Evolutionary conservation across 2,329 filamentous ascomycete genomes (phyloP).

Genomic region (Colletotrichum gloeosporioides): DNA sequence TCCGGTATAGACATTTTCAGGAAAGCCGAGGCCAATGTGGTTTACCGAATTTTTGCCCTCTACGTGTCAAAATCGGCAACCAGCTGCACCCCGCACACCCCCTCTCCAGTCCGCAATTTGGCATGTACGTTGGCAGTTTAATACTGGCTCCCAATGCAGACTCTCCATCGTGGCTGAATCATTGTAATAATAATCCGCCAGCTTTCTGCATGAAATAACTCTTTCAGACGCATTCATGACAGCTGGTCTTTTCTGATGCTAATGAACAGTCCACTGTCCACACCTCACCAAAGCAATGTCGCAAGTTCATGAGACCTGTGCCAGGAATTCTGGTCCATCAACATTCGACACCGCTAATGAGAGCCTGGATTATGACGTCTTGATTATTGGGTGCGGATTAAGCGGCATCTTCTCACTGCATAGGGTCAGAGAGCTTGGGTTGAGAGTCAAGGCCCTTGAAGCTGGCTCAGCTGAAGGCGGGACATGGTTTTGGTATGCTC

Average conservation of each 20-base stretch:
- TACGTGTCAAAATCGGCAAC: not conserved
- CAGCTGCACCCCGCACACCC: not conserved
- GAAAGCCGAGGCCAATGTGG: not conserved
- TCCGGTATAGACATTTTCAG: not conserved
- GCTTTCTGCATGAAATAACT: not conserved
- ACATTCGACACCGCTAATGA: conserved; percentile 10
- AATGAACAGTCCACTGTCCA: not conserved
- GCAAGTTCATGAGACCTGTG: not conserved
- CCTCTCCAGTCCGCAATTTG: not conserved
- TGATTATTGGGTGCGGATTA: conserved; percentile 44
- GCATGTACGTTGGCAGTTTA: not conserved
- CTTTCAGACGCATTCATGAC: not conserved
- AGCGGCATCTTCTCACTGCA: conserved; percentile 46
- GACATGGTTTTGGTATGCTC: conserved; percentile 47
- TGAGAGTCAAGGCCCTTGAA: conserved; percentile 42
- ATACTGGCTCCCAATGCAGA: not conserved
- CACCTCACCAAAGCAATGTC: not conserved
- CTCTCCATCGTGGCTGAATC: not conserved
- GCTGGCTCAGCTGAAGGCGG: conserved; percentile 45
- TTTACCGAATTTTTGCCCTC: not conserved
- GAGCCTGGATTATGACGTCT: conserved; percentile 36
- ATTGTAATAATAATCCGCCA: not conserved
- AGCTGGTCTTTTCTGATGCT: not conserved
- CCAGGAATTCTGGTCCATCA: not conserved
- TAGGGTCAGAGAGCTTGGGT: conserved; percentile 42